phyloP scores from a whole-genome alignment of 2,329 filamentous ascomycete genomes.

The Claviceps capensis region DNA sequence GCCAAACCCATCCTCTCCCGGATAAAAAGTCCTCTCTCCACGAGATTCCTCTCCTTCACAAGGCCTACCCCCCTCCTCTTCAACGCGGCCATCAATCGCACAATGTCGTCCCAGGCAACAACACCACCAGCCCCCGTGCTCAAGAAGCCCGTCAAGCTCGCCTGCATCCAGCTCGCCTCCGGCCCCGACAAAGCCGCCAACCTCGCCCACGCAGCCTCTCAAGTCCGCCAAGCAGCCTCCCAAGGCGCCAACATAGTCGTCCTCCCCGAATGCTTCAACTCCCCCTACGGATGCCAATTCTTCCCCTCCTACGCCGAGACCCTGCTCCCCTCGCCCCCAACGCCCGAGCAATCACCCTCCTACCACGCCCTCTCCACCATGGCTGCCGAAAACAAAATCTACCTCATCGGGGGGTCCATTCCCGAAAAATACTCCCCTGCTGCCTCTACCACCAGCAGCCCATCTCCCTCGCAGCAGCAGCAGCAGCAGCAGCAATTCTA shows the following conservation, averaged over 20 bases:
- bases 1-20: not conserved
- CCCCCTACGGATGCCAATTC: constrained; percentile 80
- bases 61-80: no score
- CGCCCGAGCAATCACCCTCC: constrained; percentile 57
- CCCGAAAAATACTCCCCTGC: constrained; percentile 47
- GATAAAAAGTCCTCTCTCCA: no score
- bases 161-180: constrained; percentile 68
- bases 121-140: constrained; percentile 32
- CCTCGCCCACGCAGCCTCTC: constrained; percentile 63
- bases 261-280: constrained; percentile 97
- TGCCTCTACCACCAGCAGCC: constrained; percentile 5
- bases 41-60: no score
- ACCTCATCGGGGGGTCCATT: constrained; percentile 83
- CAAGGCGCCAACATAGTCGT: constrained; percentile 76
- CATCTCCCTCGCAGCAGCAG: not conserved
- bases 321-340: constrained; percentile 63
- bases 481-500: constrained; percentile 40
- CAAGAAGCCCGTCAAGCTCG: constrained; percentile 64
- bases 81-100: not conserved
- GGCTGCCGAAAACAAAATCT: constrained; percentile 64
- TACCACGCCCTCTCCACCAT: constrained; percentile 74
- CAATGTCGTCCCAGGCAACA: constrained; percentile 3
- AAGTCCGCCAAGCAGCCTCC: constrained; percentile 68
- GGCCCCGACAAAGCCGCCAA: constrained; percentile 76
- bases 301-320: constrained; percentile 89